Percentiles rank a stretch among this genome's conserved stretches.
phyloP scores from a whole-genome alignment of 768 basidiomycete genomes.

The Galerina marginata region DNA sequence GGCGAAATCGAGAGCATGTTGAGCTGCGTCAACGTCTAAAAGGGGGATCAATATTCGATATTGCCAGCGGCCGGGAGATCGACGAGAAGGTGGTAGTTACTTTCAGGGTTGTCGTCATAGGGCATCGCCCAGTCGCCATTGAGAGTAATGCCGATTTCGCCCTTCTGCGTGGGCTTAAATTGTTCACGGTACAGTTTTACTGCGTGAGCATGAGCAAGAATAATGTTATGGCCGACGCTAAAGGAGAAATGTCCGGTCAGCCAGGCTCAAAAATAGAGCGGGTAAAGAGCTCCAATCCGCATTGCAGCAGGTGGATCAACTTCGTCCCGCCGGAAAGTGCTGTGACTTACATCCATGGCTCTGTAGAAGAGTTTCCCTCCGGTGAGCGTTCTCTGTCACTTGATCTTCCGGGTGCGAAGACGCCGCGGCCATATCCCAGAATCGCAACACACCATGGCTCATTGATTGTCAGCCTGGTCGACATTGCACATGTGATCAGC shows the following conservation, averaged over 20 bases:
- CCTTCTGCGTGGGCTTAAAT: conserved; percentile 66
- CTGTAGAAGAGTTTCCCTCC: conserved; percentile 67
- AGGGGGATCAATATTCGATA: conserved; percentile 4
- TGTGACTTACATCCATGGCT: conserved; percentile 68
- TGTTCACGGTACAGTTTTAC: conserved; percentile 70
- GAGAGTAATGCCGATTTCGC: conserved; percentile 78
- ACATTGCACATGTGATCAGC: conserved; percentile 20
- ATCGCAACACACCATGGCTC: conserved; percentile 78
- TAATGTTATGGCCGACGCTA: conserved; percentile 70
- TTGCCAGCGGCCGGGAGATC: not conserved
- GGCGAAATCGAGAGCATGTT: conserved; percentile 73
- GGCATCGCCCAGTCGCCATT: conserved; percentile 81
- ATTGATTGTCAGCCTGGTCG: conserved; percentile 71
- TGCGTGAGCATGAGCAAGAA: conserved; percentile 72
- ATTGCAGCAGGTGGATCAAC: conserved; percentile 18
- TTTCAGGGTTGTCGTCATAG: conserved; percentile 69
- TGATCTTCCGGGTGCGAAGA: conserved; percentile 74
- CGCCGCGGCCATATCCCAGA: conserved; percentile 72
- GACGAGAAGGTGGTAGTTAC: conserved; percentile 44
- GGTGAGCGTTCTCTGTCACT: conserved; percentile 64
- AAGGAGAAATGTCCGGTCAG: conserved; percentile 14
- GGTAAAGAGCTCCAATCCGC: not conserved
- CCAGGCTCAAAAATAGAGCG: conserved; percentile 2
- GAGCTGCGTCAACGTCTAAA: conserved; percentile 69
- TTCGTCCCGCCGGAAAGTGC: conserved; percentile 13